phyloP scores from a whole-genome alignment of 1,284 basidiomycete genomes.

The Singerocomus inundabilis region DNA sequence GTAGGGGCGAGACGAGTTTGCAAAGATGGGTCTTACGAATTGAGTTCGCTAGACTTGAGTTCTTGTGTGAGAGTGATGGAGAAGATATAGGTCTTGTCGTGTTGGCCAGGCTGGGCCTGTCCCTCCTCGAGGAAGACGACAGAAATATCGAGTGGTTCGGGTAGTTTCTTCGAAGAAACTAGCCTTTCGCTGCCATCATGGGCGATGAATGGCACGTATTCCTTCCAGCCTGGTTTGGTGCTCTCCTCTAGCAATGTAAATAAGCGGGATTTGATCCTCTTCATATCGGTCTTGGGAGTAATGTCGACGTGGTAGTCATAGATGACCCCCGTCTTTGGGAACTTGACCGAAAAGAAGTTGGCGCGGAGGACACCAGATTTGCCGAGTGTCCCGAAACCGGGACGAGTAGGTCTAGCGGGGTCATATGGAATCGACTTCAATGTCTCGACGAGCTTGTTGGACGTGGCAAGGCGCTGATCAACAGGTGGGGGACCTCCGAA shows the following conservation, averaged over 20 bases:
- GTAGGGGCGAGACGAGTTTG: neutral
- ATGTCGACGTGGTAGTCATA: slow-evolving; percentile 65
- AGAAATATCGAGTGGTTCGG: slow-evolving; percentile 50
- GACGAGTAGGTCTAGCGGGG: slow-evolving; percentile 55
- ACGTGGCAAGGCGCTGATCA: slow-evolving; percentile 43
- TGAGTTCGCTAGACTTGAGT: slow-evolving; percentile 44
- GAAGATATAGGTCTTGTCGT: slow-evolving; percentile 51
- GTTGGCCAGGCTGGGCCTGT: slow-evolving; percentile 40
- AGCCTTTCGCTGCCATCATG: slow-evolving; percentile 62
- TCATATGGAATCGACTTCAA: slow-evolving; percentile 40
- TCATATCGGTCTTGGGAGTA: slow-evolving; percentile 48
- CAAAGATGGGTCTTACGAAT: slow-evolving; percentile 42
- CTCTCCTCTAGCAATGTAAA: slow-evolving; percentile 58
- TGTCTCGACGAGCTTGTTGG: slow-evolving; percentile 44
- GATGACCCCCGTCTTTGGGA: slow-evolving; percentile 44
- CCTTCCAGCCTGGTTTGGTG: slow-evolving; percentile 36
- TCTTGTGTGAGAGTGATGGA: slow-evolving; percentile 48
- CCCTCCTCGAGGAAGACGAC: slow-evolving; percentile 58
- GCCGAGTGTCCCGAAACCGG: slow-evolving; percentile 64
- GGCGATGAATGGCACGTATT: slow-evolving; percentile 48
- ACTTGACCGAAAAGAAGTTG: slow-evolving; percentile 63
- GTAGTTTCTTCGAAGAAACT: slow-evolving; percentile 54
- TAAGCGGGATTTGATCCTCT: slow-evolving; percentile 49
- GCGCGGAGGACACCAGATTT: slow-evolving; percentile 51
- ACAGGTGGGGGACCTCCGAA: slow-evolving; percentile 45